Conservation (phyloP, 352 stramenopile species). For the Salisapilia sapeloensis region DNA sequence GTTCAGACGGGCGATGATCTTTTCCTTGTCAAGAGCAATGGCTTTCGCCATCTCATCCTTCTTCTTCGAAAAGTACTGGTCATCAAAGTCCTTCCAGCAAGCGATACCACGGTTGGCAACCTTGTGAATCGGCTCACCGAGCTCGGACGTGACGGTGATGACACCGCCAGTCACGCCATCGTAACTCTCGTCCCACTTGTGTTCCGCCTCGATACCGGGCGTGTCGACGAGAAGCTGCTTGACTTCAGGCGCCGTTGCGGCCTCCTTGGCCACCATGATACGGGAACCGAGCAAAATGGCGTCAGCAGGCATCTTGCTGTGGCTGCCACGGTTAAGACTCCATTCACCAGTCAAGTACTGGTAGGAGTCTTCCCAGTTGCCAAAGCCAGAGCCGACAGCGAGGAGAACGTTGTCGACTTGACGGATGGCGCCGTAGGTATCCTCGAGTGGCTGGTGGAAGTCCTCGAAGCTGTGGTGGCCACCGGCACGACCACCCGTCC, state of each 20-base stretch:
- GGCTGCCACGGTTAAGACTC: conserved; percentile 30
- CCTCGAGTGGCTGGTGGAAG: conserved; percentile 63
- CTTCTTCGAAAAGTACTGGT: conserved; percentile 71
- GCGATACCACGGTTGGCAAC: conserved; percentile 58
- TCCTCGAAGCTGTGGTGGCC: conserved; percentile 83
- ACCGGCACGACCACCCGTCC: conserved; percentile 69
- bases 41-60: conserved; percentile 49
- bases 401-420: conserved; percentile 68
- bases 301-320: conserved; percentile 60
- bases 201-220: conserved; percentile 44
- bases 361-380: conserved; percentile 65
- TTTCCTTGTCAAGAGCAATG: conserved; percentile 49
- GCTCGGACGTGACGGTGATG: conserved; percentile 68
- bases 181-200: conserved; percentile 71
- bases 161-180: conserved; percentile 42
- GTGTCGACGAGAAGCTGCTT: conserved; percentile 77
- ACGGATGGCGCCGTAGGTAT: conserved; percentile 61
- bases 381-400: conserved; percentile 75
- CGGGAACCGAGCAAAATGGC: conserved; percentile 70
- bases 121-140: conserved; percentile 77
- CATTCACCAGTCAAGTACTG: conserved; percentile 74
- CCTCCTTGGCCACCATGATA: conserved; percentile 79
- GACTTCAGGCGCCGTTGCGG: conserved; percentile 62
- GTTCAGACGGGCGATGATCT: conserved; percentile 68
- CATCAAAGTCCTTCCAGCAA: conserved; percentile 73